Evolutionary conservation across 179 eudicot genomes (phyloP).

Genomic region (Amaranthus tricolor): DNA sequence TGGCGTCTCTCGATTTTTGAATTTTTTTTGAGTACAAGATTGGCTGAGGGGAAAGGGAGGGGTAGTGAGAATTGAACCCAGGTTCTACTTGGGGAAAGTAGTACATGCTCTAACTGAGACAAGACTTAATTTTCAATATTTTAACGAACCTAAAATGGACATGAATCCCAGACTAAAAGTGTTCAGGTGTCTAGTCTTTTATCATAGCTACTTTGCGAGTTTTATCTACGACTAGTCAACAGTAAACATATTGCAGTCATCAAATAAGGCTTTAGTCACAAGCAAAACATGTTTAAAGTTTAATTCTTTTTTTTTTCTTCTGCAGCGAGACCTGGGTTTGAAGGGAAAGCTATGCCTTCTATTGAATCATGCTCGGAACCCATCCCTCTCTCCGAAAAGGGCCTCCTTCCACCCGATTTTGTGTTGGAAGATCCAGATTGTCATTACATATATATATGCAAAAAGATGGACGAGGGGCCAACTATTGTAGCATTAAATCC

Average conservation of each 20-base stretch:
- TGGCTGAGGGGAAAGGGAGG: no score
- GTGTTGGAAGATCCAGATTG: conserved; percentile 83
- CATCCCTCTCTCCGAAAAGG: conserved; percentile 56
- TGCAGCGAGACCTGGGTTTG: conserved; percentile 90
- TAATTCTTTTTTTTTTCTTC: background rate
- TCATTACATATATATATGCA: conserved; percentile 73
- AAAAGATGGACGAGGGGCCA: conserved; percentile 41
- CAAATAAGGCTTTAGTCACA: background rate
- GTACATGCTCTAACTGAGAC: no score
- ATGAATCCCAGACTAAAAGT: no score
- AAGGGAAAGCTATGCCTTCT: conserved; percentile 43
- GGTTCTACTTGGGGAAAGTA: no score
- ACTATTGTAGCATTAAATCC: conserved; percentile 25
- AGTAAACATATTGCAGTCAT: no score
- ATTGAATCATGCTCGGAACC: conserved; percentile 55
- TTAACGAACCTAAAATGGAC: no score
- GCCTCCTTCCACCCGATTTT: conserved; percentile 58
- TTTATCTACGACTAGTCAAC: no score
- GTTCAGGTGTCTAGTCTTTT: no score
- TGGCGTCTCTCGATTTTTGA: background rate
- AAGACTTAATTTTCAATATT: no score
- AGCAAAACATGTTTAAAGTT: background rate
- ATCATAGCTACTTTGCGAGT: no score
- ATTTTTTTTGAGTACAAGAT: no score
- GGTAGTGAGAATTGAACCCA: no score